Evolutionary conservation across 805 yeast species (phyloP), one percentile per base, ranked within the genome.

Genomic region (Torulaspora delbrueckii): DNA sequence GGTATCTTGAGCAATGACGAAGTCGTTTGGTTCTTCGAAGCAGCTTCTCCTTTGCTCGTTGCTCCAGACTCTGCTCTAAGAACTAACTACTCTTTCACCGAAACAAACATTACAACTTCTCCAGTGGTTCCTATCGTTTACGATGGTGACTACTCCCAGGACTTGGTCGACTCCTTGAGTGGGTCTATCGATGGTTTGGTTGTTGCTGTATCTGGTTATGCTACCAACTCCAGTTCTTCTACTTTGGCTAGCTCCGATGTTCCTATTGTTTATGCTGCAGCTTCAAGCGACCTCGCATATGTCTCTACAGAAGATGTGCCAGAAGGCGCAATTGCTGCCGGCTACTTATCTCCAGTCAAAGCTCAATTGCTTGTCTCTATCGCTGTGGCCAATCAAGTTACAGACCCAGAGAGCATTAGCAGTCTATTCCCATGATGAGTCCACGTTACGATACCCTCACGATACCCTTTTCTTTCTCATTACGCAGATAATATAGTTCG

Each of bases 261-360:
- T 19, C 65, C 65, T 40, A 51, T 63, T 30, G 63, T 64, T n/a
- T 62, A 53, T 48, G 57, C 69, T 25, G 51, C 54, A n/a, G 43
- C 52, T 26, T 47, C 50, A 23, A 42, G 56, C 25, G 47, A 41
- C 19, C 43, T 57, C 36, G 43, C 47, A n/a, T 53, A 44, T 30
- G 46, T 58, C 8, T 48, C 50, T 5, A 43, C 46, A 5, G 48
- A 50, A 4, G 52, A 51, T 16, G 52, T 59, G 13, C 63, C 66
- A 32, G 27, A 37, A 0, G 53, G 53, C 14, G 57, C 62, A 10
- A 52, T 64, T 34, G 56, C 63, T 10, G 67, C 59, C 10, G 68
- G 67, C 16, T 56, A 53, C 45, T 45, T 63, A 42, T 48, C 64
- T 12, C 67, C 69, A 38, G 41, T 54, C 18, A 59, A 65, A 52